These are phyloP conservation scores for Torulaspora delbrueckii DNA, from an alignment of 805 yeast genomes.

Conservation along the genomic window DNA sequence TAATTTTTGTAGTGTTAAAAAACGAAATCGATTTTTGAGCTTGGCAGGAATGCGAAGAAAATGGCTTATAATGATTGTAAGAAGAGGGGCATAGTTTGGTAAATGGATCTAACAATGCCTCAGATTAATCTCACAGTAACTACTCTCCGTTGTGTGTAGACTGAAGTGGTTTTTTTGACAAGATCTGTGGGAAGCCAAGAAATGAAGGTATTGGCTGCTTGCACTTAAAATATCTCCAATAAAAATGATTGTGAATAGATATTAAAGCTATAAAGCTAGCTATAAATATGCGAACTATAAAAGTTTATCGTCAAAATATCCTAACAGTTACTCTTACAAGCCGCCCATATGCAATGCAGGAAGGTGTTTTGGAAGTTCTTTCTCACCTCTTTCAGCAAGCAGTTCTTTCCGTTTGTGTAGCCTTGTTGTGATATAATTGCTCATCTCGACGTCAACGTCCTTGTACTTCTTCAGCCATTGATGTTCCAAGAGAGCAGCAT, in stretches of 20 bases:
- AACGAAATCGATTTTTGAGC: neutral
- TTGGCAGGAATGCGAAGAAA: neutral
- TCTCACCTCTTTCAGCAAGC: conserved; percentile 27
- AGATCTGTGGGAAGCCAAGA: no score
- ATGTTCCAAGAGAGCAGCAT: conserved; percentile 66
- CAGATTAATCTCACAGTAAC: no score
- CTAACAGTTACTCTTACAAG: conserved; percentile 13
- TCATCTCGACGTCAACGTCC: conserved; percentile 38
- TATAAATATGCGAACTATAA: conserved; percentile 1
- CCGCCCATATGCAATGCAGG: conserved; percentile 40
- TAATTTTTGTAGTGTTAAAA: neutral
- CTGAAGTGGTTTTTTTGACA: no score
- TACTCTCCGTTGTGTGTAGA: no score
- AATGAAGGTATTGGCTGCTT: no score
- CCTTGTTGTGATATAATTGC: conserved; percentile 37
- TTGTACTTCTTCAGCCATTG: conserved; percentile 71
- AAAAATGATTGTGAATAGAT: neutral
- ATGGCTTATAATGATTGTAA: no score
- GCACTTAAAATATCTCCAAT: neutral
- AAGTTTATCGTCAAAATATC: conserved; percentile 1
- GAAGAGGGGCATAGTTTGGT: no score
- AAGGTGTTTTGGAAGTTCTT: conserved; percentile 26
- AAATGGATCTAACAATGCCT: no score
- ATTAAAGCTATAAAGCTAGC: conserved; percentile 1
- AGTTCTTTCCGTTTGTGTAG: conserved; percentile 30